Conservation (phyloP, 139 green algal species). For the Asterochloris sp. region DNA sequence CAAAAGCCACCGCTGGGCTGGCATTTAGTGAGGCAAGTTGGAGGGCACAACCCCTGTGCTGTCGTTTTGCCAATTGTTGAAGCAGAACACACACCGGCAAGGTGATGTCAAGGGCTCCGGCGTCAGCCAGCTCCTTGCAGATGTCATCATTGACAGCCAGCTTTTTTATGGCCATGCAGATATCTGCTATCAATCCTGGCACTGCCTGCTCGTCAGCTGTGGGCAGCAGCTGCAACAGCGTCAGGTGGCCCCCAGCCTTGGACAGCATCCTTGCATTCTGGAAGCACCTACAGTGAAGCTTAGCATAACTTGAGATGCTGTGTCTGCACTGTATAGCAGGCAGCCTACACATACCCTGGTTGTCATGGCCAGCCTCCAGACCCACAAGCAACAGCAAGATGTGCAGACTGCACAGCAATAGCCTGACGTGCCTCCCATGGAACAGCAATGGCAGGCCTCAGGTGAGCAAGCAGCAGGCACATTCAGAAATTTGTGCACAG, state of each 20-base stretch:
- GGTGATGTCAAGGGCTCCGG: conserved; percentile 30
- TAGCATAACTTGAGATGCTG: background rate
- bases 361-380: background rate
- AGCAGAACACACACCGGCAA: conserved; percentile 25
- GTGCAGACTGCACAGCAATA: background rate
- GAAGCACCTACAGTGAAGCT: conserved; percentile 36
- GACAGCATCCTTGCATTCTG: conserved; percentile 43
- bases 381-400: background rate
- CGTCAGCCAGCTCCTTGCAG: conserved; percentile 47
- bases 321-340: background rate
- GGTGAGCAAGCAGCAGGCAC: background rate
- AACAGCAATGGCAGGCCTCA: background rate
- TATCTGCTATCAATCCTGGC: background rate
- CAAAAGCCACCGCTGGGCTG: no score
- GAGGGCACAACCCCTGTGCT: no score
- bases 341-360: background rate
- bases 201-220: background rate
- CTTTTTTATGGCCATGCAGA: conserved; percentile 16
- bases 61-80: background rate
- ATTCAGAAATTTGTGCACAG: background rate
- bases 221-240: conserved; percentile 36
- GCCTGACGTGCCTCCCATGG: background rate
- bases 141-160: conserved; percentile 70
- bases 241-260: conserved; percentile 31
- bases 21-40: no score